phyloP scores from a whole-genome alignment of 768 basidiomycete species.

The Mycena chlorophos region DNA sequence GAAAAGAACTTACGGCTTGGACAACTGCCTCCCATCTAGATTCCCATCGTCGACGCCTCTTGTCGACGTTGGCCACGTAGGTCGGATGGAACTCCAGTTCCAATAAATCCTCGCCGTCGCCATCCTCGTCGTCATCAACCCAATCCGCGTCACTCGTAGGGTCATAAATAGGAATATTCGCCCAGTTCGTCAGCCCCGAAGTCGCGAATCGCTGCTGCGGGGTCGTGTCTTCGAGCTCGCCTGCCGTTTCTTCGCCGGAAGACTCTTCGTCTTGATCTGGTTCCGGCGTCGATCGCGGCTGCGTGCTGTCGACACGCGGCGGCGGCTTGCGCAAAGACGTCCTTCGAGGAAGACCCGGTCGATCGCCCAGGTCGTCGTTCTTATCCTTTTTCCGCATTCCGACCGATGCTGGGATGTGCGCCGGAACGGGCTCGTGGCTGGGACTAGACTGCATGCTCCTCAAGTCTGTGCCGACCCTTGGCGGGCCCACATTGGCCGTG shows the following conservation, averaged over 20 bases:
- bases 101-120: conserved; percentile 68
- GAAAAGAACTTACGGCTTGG: conserved; percentile 56
- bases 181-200: conserved; percentile 40
- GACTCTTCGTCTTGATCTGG: conserved; percentile 77
- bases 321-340: conserved; percentile 52
- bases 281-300: conserved; percentile 57
- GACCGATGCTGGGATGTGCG: conserved; percentile 53
- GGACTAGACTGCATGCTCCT: conserved; percentile 70
- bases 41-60: conserved; percentile 72
- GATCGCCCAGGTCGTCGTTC: conserved; percentile 33
- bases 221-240: conserved; percentile 45
- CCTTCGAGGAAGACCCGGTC: conserved; percentile 24
- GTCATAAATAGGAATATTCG: conserved; percentile 25
- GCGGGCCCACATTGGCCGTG: conserved; percentile 17
- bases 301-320: conserved; percentile 79
- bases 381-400: conserved; percentile 48
- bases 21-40: conserved; percentile 72
- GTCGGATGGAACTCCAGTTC: conserved; percentile 77
- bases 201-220: conserved; percentile 33
- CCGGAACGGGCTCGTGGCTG: conserved; percentile 61
- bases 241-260: conserved; percentile 78
- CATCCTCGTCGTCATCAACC: conserved; percentile 73
- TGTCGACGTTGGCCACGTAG: conserved; percentile 65
- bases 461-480: conserved; percentile 19
- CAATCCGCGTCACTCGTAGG: conserved; percentile 57